Evolutionary conservation across 2,329 filamentous ascomycete species (phyloP), one percentile per base, ranked within the genome.

Genomic region (Pyrenophora graminea): DNA sequence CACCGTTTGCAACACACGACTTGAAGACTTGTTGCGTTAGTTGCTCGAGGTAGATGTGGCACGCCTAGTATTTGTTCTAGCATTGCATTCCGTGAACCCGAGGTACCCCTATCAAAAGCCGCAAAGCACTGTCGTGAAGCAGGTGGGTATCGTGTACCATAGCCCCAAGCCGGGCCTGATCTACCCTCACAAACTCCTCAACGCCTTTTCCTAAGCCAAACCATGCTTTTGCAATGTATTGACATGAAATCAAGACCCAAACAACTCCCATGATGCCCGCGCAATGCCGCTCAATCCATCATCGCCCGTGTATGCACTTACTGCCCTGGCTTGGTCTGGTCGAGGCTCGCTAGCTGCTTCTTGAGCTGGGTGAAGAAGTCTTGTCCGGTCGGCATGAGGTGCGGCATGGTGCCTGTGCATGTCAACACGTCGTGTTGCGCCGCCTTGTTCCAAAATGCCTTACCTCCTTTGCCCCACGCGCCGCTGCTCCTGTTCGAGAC

Each of bases 331-430:
- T 74, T 75, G 56, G 44, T 60, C 49, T 74, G 69, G 53, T 77
- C 74, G 42, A 77, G 61, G 27, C 59, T 67, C 8, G 65, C 68
- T 19, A 78, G 63, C 63, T 78, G 75, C 72, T 78, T 78, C 58
- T 74, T 74, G 40, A 79, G 69, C 50, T 76, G 72, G 17, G 67
- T 70, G 61, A 77, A 76, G 66, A 79, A 79, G 53, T 74, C 69
- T 56, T 77, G 74, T 25, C 74, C 73, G 31, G 69, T 74, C 13
- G 76, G 74, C 75, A 77, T 77, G n/a, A 71, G 61, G 53, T 74
- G 69, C 27, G 67, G 59, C 63, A 69, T 71, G 49, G 64, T 70
- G 43, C 69, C 70, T 73, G 59, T 31, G 40, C 13, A 21, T 40
- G 59, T 69, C 53, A 66, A 43, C 48, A 40, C 17, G n/a, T 10